Evolutionary conservation across 306 rosid species (phyloP).

Genomic region (Glycine latifolia): DNA sequence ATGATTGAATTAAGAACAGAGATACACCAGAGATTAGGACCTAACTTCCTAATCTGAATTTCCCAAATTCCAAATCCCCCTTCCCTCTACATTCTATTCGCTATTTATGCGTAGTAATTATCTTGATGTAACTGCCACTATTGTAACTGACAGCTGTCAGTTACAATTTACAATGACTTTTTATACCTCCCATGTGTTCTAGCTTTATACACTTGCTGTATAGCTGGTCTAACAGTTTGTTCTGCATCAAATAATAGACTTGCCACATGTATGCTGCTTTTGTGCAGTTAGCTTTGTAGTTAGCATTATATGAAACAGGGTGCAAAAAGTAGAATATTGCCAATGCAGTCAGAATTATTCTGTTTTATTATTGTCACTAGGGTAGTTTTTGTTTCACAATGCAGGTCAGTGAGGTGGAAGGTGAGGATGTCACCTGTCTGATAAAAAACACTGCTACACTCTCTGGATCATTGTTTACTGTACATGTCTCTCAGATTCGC

Average conservation of each 20-base stretch:
- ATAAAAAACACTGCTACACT: conserved; percentile 88
- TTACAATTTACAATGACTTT: too few species aligned
- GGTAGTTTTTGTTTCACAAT: conserved; percentile 16
- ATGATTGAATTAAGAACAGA: too few species aligned
- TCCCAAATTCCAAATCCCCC: too few species aligned
- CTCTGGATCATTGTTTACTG: conserved; percentile 87
- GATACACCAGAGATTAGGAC: too few species aligned
- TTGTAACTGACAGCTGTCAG: too few species aligned
- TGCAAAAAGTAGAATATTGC: conserved; percentile 7
- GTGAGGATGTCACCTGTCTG: conserved; percentile 80
- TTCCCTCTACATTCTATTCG: too few species aligned
- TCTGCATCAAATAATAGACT: background rate
- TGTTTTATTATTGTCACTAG: background rate
- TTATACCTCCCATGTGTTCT: too few species aligned
- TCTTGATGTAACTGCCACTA: too few species aligned
- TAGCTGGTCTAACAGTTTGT: too few species aligned
- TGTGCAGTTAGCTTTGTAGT: conserved; percentile 23
- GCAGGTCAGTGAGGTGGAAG: conserved; percentile 85
- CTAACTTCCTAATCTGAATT: too few species aligned
- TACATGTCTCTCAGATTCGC: conserved; percentile 90
- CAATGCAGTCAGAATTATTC: conserved; percentile 1
- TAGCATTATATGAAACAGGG: background rate
- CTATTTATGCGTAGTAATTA: too few species aligned
- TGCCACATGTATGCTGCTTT: background rate
- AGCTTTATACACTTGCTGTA: too few species aligned